A percentile compares a stretch with the other conserved stretches of the same genome.
Conservation (phyloP, 805 yeast genomes). For the Millerozyma miso region DNA sequence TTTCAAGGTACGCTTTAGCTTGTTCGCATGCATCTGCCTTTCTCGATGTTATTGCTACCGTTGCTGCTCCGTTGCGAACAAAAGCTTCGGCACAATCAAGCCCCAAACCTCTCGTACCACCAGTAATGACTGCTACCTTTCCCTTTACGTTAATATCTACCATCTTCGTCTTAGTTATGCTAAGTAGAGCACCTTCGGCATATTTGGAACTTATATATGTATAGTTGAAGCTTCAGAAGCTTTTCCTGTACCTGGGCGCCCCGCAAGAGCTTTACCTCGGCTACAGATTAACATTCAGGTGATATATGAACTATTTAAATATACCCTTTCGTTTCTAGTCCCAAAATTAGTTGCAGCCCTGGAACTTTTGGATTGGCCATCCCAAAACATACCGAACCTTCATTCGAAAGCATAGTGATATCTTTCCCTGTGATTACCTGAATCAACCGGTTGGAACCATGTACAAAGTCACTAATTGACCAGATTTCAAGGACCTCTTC, state of each 20-base stretch:
- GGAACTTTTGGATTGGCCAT: constrained; percentile 65
- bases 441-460: constrained; percentile 44
- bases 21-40: constrained; percentile 58
- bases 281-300: background rate
- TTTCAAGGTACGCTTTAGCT: constrained; percentile 41
- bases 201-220: no score
- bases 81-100: constrained; percentile 63
- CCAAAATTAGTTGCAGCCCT: constrained; percentile 59
- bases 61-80: constrained; percentile 56
- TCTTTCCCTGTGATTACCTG: constrained; percentile 75
- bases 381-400: constrained; percentile 20
- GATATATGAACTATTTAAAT: background rate
- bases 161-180: no score
- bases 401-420: constrained; percentile 30
- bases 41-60: constrained; percentile 62
- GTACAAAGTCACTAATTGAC: constrained; percentile 45
- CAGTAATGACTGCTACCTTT: constrained; percentile 64
- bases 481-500: constrained; percentile 71
- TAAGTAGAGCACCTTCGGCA: no score
- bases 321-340: constrained; percentile 6
- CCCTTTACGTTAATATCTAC: constrained; percentile 50
- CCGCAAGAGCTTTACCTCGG: background rate
- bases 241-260: background rate
- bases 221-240: background rate
- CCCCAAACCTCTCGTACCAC: constrained; percentile 76